Evolutionary conservation across 1,284 basidiomycete genomes (phyloP).

Genomic region (Neolentinus lepideus): DNA sequence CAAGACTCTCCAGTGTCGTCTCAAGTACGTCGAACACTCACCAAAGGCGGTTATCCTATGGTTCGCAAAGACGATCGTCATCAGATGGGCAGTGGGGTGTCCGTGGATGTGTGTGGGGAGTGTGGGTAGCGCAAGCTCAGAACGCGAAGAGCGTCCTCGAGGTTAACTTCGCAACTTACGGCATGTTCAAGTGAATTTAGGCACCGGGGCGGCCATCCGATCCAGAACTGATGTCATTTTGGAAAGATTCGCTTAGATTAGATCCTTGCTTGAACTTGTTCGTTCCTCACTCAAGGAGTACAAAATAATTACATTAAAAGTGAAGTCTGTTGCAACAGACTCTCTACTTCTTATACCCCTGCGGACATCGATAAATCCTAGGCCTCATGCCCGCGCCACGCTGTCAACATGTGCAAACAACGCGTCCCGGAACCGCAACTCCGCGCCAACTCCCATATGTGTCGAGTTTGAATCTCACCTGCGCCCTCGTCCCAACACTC

Average conservation of each 20-base stretch:
- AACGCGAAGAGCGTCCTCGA: neutral
- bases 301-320: no score
- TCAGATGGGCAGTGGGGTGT: neutral
- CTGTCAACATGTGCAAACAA: no score
- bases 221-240: no score
- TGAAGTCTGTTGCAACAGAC: no score
- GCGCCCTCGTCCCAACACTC: no score
- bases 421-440: no score
- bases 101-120: neutral
- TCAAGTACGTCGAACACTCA: constrained; percentile 2
- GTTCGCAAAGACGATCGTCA: neutral
- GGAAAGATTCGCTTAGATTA: neutral
- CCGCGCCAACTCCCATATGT: no score
- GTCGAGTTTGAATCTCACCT: no score
- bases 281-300: no score
- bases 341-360: no score
- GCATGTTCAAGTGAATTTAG: neutral
- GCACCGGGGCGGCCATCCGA: neutral
- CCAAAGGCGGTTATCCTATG: constrained; percentile 7
- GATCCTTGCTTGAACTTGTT: neutral
- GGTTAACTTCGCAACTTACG: neutral
- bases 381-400: no score
- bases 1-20: neutral
- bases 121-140: neutral
- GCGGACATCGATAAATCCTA: no score